Evolutionary conservation across 306 rosid genomes (phyloP).

Genomic region (Cicer chorassanicum): DNA sequence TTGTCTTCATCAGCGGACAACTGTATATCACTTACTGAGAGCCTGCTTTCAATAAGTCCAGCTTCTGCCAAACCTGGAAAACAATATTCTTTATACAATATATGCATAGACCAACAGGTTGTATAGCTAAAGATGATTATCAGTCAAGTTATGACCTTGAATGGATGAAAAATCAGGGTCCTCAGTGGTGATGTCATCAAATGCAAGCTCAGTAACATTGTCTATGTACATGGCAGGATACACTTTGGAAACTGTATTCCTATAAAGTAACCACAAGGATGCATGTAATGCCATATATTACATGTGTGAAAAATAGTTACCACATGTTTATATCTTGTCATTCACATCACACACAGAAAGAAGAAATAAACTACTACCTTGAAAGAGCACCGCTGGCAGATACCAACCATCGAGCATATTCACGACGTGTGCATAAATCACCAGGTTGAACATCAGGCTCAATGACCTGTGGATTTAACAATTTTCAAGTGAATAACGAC

Average conservation of each 20-base stretch:
- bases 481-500: slow-evolving; percentile 26
- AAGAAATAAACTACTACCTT: slow-evolving; percentile 60
- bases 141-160: slow-evolving; percentile 71
- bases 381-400: slow-evolving; percentile 91
- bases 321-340: not conserved
- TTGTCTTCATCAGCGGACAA: slow-evolving; percentile 68
- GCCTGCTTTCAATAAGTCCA: slow-evolving; percentile 94
- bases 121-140: slow-evolving; percentile 7
- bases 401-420: slow-evolving; percentile 96
- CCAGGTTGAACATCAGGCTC: slow-evolving; percentile 87
- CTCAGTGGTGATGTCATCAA: slow-evolving; percentile 84
- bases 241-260: slow-evolving; percentile 84
- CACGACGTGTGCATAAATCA: slow-evolving; percentile 93
- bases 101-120: slow-evolving; percentile 17
- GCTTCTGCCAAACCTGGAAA: slow-evolving; percentile 97
- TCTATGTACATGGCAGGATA: slow-evolving; percentile 98
- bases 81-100: slow-evolving; percentile 41
- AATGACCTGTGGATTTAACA: slow-evolving; percentile 67
- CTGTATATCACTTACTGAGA: slow-evolving; percentile 74
- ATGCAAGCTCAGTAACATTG: slow-evolving; percentile 89
- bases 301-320: slow-evolving; percentile 15
- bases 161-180: slow-evolving; percentile 95
- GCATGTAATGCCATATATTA: slow-evolving; percentile 37
- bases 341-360: slow-evolving; percentile 30
- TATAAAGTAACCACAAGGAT: slow-evolving; percentile 48